Percentiles rank a stretch among this genome's conserved stretches.
phyloP scores from a whole-genome alignment of 768 basidiomycete genomes.

The Hygrocybe coccinea region DNA sequence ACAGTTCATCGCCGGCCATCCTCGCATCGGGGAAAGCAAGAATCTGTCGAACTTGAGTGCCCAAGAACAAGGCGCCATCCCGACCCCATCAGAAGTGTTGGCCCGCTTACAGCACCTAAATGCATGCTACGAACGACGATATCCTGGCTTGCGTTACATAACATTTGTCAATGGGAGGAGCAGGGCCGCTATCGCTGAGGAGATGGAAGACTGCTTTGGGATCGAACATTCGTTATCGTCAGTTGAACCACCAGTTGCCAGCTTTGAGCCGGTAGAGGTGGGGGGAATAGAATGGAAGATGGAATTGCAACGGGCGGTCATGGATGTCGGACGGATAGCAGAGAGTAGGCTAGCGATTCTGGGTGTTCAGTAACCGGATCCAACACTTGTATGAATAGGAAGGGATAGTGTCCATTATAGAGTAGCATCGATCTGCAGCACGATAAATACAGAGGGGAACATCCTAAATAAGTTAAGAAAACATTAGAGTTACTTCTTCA shows the following conservation, averaged over 20 bases:
- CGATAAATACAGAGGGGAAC: slow-evolving; percentile 4
- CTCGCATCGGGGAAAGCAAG: slow-evolving; percentile 80
- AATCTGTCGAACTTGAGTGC: slow-evolving; percentile 72
- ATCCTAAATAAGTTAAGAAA: neutral
- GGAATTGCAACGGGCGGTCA: slow-evolving; percentile 70
- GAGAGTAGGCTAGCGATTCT: slow-evolving; percentile 56
- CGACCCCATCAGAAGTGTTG: slow-evolving; percentile 71
- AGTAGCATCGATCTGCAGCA: neutral
- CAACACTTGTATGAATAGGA: neutral
- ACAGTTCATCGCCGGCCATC: slow-evolving; percentile 76
- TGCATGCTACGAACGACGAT: slow-evolving; percentile 65
- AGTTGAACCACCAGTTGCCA: slow-evolving; percentile 35
- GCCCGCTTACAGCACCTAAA: slow-evolving; percentile 72
- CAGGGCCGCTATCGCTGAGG: slow-evolving; percentile 63
- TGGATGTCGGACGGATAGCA: slow-evolving; percentile 72
- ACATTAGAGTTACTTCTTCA: neutral
- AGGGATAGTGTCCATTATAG: neutral
- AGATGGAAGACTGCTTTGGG: slow-evolving; percentile 69
- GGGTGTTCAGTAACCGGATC: slow-evolving; percentile 32
- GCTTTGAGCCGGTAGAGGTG: slow-evolving; percentile 34
- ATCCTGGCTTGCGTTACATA: slow-evolving; percentile 78
- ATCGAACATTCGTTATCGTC: slow-evolving; percentile 48
- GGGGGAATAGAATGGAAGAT: slow-evolving; percentile 49
- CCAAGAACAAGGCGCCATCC: slow-evolving; percentile 63
- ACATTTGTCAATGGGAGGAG: slow-evolving; percentile 88